A percentile compares a stretch with the other conserved stretches of the same genome.
Evolutionary conservation across 2,329 filamentous ascomycete genomes (phyloP).

Genomic region (Grosmannia huntii): DNA sequence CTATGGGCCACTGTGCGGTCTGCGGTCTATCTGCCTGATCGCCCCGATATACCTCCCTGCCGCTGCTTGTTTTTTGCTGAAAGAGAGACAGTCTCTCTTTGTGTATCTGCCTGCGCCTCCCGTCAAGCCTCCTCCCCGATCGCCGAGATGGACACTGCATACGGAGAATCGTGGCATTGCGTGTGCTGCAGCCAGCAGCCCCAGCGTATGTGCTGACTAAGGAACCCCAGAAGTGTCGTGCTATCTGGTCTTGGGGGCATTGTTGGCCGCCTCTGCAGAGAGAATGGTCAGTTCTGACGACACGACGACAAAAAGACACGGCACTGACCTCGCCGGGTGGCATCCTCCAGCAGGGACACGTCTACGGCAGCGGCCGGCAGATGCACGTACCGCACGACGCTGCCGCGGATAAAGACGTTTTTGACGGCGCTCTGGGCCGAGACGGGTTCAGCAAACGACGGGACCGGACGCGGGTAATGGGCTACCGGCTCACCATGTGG

Average conservation of each 20-base stretch:
- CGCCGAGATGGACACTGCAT: no score
- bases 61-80: no score
- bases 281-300: neutral
- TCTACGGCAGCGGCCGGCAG: conserved; percentile 73
- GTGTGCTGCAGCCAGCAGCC: neutral
- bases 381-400: conserved; percentile 86
- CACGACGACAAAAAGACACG: neutral
- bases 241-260: conserved; percentile 32
- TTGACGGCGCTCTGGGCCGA: conserved; percentile 56
- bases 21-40: neutral
- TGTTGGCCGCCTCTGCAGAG: conserved; percentile 41
- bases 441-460: neutral
- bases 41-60: neutral
- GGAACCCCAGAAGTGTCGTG: neutral
- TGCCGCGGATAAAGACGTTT: conserved; percentile 91
- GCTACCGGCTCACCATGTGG: conserved; percentile 53
- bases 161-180: no score
- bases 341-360: conserved; percentile 77
- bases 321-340: conserved; percentile 62
- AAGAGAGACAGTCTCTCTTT: no score
- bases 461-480: neutral
- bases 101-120: no score
- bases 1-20: neutral
- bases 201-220: neutral
- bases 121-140: no score